These are phyloP conservation scores for Aspergillus spinulosporus DNA, from an alignment of 2,329 filamentous ascomycete species.

Conservation along the genomic window DNA sequence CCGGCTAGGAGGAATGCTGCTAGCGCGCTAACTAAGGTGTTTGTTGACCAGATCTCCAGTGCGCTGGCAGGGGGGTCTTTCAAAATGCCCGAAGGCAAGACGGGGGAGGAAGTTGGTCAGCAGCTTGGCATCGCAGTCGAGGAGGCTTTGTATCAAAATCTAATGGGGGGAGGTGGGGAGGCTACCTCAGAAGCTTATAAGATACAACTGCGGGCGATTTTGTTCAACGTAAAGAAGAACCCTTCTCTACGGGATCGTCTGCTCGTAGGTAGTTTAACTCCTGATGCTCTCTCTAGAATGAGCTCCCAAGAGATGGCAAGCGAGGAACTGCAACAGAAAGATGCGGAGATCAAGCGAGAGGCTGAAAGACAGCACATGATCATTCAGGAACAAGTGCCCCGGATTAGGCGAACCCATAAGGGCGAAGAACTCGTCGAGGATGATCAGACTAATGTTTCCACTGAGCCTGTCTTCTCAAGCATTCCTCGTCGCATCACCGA, in stretches of 20 bases:
- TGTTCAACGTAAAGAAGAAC: conserved; percentile 89
- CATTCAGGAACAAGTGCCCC: conserved; percentile 71
- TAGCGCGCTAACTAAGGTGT: conserved; percentile 67
- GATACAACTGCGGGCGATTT: conserved; percentile 70
- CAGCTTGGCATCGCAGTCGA: conserved; percentile 77
- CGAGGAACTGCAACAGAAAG: conserved; percentile 73
- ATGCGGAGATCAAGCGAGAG: conserved; percentile 56
- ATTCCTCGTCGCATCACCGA: conserved; percentile 44
- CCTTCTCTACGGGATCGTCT: conserved; percentile 72
- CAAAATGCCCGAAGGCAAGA: conserved; percentile 62
- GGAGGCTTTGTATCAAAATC: conserved; percentile 61
- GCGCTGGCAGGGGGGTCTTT: conserved; percentile 68
- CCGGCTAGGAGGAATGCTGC: conserved; percentile 67
- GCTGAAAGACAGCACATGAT: conserved; percentile 71
- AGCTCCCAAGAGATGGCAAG: conserved; percentile 86
- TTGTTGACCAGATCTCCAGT: conserved; percentile 64
- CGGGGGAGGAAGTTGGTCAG: conserved; percentile 65
- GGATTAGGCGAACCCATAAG: conserved; percentile 88
- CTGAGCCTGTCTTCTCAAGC: conserved; percentile 51
- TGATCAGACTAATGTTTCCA: conserved; percentile 55
- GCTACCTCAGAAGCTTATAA: conserved; percentile 56
- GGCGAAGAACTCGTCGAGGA: conserved; percentile 87
- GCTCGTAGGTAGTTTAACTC: conserved; percentile 68
- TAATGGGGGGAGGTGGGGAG: conserved; percentile 52
- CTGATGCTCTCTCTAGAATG: conserved; percentile 83